A percentile compares a stretch with the other conserved stretches of the same genome.
These are phyloP conservation scores for Silybum marianum DNA, from an alignment of 129 eudicot genomes.

Conservation along the genomic window DNA sequence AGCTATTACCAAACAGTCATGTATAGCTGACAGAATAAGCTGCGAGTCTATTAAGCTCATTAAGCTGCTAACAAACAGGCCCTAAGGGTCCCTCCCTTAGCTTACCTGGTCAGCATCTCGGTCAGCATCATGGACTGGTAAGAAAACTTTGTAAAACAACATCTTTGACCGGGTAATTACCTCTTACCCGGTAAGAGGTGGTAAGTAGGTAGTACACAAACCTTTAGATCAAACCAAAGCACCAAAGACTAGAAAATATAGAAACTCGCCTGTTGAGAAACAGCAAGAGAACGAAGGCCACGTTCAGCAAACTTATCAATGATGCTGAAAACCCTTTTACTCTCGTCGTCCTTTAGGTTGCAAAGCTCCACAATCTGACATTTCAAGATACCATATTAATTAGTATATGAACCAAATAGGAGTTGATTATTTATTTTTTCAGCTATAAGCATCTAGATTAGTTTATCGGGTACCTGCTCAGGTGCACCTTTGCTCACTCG, in stretches of 20 bases:
- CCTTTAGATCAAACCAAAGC: constrained; percentile 4
- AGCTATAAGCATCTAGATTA: background rate
- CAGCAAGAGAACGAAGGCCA: constrained; percentile 88
- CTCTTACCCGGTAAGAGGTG: background rate
- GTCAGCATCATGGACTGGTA: background rate
- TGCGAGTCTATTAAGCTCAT: too few relatives aligned
- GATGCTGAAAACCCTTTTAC: constrained; percentile 60
- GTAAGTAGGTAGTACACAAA: background rate
- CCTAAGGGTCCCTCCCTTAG: background rate
- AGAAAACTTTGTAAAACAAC: background rate
- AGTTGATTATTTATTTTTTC: background rate
- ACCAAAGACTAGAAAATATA: background rate
- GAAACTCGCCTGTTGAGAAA: constrained; percentile 54
- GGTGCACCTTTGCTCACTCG: constrained; percentile 93
- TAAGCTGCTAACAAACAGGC: too few relatives aligned
- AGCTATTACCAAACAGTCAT: too few relatives aligned
- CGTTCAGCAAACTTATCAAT: constrained; percentile 91
- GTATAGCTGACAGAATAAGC: too few relatives aligned
- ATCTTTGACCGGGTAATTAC: background rate
- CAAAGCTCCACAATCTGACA: constrained; percentile 77
- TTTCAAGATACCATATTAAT: constrained; percentile 4
- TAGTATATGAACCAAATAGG: constrained; percentile 13
- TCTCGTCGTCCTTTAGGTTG: constrained; percentile 47
- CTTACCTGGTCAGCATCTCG: background rate
- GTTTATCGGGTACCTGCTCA: constrained; percentile 59